Evolutionary conservation across 495 filamentous ascomycete genomes (phyloP).

Genomic region (Massariosphaeria phaeospora): DNA sequence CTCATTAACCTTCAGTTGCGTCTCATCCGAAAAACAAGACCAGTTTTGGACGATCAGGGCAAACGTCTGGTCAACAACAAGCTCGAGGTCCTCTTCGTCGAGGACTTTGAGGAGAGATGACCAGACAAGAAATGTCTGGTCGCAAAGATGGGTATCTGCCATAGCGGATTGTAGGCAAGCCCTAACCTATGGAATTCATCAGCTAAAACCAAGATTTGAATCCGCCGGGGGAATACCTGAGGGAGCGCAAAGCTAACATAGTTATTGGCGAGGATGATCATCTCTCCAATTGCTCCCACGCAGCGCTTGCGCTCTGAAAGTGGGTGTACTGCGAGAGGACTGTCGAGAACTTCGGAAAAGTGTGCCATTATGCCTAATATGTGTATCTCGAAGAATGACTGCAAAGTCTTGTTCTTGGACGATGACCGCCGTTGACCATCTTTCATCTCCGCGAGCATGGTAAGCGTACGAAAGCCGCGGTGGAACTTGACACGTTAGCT

Average conservation of each 20-base stretch:
- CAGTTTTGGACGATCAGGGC: constrained; percentile 80
- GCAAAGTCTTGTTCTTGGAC: constrained; percentile 56
- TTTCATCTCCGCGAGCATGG: constrained; percentile 57
- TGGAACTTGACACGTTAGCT: constrained; percentile 46
- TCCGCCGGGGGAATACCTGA: constrained; percentile 56
- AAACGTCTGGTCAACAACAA: constrained; percentile 78
- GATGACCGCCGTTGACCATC: constrained; percentile 44
- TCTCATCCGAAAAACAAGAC: constrained; percentile 57
- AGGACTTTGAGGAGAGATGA: constrained; percentile 66
- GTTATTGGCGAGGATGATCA: constrained; percentile 68
- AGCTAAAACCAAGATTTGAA: not conserved
- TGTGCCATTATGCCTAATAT: constrained; percentile 83
- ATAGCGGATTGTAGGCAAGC: constrained; percentile 84
- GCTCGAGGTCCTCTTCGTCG: constrained; percentile 69
- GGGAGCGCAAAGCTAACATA: constrained; percentile 74
- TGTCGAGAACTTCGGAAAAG: constrained; percentile 76
- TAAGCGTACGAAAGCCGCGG: constrained; percentile 63
- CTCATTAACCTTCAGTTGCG: constrained; percentile 52
- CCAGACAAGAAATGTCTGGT: constrained; percentile 81
- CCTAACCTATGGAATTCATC: constrained; percentile 55
- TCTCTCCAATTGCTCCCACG: constrained; percentile 77
- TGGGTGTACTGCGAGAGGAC: constrained; percentile 53
- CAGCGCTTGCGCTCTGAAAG: constrained; percentile 63
- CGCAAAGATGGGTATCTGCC: constrained; percentile 62
- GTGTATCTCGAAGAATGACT: constrained; percentile 75